These are phyloP conservation scores for Prunus padus DNA, from an alignment of 306 rosid genomes.

Conservation along the genomic window DNA sequence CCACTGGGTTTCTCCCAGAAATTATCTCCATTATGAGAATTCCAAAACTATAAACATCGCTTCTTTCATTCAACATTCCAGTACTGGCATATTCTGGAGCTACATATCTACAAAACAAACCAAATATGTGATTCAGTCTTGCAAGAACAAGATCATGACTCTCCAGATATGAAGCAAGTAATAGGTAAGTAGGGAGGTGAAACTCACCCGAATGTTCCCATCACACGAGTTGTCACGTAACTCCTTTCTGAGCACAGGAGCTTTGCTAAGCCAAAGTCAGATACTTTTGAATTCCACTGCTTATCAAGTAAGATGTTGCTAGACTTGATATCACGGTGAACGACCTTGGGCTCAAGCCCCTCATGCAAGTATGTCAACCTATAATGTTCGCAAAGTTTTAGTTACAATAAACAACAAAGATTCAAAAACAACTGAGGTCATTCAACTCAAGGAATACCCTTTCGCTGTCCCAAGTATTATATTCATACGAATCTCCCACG, in stretches of 20 bases:
- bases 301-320: slow-evolving; percentile 65
- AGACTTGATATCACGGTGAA: slow-evolving; percentile 66
- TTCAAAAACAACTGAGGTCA: not conserved
- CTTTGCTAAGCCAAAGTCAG: slow-evolving; percentile 67
- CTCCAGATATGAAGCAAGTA: not conserved
- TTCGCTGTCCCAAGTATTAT: slow-evolving; percentile 57
- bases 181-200: not conserved
- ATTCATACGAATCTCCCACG: slow-evolving; percentile 60
- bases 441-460: slow-evolving; percentile 37
- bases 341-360: slow-evolving; percentile 67
- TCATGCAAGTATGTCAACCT: slow-evolving; percentile 63
- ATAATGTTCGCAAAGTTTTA: not conserved
- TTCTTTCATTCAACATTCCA: slow-evolving; percentile 67
- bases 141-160: not conserved
- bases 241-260: slow-evolving; percentile 61
- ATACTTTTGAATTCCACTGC: slow-evolving; percentile 62
- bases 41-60: slow-evolving; percentile 61
- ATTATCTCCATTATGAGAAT: slow-evolving; percentile 63
- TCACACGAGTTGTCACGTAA: slow-evolving; percentile 63
- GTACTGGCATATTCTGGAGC: slow-evolving; percentile 73
- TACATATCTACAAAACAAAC: slow-evolving; percentile 46
- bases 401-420: not conserved
- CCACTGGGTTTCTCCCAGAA: slow-evolving; percentile 65
- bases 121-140: not conserved
- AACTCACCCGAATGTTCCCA: slow-evolving; percentile 70